Base-by-base conservation (phyloP, 2,329 filamentous ascomycete genomes). In the Pseudogymnoascus sp. region DNA sequence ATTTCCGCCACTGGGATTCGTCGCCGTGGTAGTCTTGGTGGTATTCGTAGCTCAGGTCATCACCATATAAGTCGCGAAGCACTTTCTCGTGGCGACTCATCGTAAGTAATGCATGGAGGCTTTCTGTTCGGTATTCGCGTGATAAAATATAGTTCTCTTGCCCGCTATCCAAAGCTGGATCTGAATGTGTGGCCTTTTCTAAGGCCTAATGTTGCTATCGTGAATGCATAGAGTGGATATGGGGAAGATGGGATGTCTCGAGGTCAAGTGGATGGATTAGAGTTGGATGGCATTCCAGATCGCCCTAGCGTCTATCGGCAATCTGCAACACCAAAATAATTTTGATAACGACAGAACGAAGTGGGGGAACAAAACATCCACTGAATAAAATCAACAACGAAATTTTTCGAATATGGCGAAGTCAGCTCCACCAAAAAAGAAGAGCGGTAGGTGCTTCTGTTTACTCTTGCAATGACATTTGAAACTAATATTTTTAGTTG, bases 391-490 rank as follows among this genome's bases (percentile, higher is more conserved):
- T 43, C 60, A 61, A 61, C 60, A 61, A 61, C 34, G 14, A 41
- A 39, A 7, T 41, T 51, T 28, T 25, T 23, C 51, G 31, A 71
- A 62, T 64, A 75, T 75, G 73, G 73, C 66, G 16, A 75, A 75
- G 67, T 74, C 73, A 63, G 73, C 72, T 6, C 69, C 73, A 37
- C 63, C 67, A 2, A 75, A 74, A 63, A 72, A 71, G 62, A 71
- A 71, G 63, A 68, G 66, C 43, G 51, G 72, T 73, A 66, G 65
- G 68, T 67, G 61, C n/a, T 39, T 25, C 34, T 25, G n/a, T 13
- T 31, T 23, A n/a, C 28, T 21, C 10, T 36, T 48, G 19, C 16
- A 48, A 48, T 31, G 6, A 21, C 11, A 19, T 57, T 13, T 34
- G 6, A 7, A 13, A 34, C 51, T 34, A 10, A 25, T 7, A 31